A percentile compares a stretch with the other conserved stretches of the same genome.
These are phyloP conservation scores for Monosporascus sp. DNA, from an alignment of 2,329 filamentous ascomycete genomes.

Conservation along the genomic window DNA sequence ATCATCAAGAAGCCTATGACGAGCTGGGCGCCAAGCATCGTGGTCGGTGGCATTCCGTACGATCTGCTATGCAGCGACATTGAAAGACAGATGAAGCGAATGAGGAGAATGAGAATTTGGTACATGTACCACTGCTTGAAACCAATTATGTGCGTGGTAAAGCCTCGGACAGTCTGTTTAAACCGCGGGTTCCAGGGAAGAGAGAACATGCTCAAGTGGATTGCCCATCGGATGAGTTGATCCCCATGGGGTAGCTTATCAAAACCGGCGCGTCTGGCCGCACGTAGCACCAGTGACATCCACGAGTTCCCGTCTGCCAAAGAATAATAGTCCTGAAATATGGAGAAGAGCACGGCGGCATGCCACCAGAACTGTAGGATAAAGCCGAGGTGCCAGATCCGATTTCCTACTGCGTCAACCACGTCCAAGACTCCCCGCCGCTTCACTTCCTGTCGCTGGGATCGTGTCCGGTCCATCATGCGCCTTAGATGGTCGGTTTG, in stretches of 20 bases:
- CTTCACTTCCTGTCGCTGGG: slow-evolving; percentile 36
- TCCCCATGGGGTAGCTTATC: slow-evolving; percentile 36
- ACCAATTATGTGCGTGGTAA: slow-evolving; percentile 53
- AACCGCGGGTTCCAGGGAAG: slow-evolving; percentile 68
- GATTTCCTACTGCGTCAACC: slow-evolving; percentile 36
- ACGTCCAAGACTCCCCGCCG: slow-evolving; percentile 37
- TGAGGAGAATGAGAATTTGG: slow-evolving; percentile 53
- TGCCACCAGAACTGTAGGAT: slow-evolving; percentile 42
- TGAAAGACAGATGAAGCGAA: slow-evolving; percentile 47
- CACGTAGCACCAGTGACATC: slow-evolving; percentile 10
- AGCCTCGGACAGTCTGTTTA: slow-evolving; percentile 54
- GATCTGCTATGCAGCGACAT: slow-evolving; percentile 36
- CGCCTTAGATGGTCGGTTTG: slow-evolving; percentile 75
- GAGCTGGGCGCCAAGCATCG: slow-evolving; percentile 48
- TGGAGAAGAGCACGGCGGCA: slow-evolving; percentile 25
- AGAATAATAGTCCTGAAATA: slow-evolving; percentile 15
- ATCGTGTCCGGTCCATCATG: slow-evolving; percentile 63
- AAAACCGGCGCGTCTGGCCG: slow-evolving; percentile 10
- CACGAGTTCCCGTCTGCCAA: slow-evolving; percentile 8
- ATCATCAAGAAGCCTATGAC: slow-evolving; percentile 48
- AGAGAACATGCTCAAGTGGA: slow-evolving; percentile 45
- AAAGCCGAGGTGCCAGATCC: slow-evolving; percentile 43
- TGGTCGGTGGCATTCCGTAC: slow-evolving; percentile 31
- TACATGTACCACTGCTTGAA: slow-evolving; percentile 62
- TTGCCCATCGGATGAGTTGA: slow-evolving; percentile 39